A percentile compares a stretch with the other conserved stretches of the same genome.
phyloP scores from a whole-genome alignment of 2,329 filamentous ascomycete species.

The Phialophora verrucosa region DNA sequence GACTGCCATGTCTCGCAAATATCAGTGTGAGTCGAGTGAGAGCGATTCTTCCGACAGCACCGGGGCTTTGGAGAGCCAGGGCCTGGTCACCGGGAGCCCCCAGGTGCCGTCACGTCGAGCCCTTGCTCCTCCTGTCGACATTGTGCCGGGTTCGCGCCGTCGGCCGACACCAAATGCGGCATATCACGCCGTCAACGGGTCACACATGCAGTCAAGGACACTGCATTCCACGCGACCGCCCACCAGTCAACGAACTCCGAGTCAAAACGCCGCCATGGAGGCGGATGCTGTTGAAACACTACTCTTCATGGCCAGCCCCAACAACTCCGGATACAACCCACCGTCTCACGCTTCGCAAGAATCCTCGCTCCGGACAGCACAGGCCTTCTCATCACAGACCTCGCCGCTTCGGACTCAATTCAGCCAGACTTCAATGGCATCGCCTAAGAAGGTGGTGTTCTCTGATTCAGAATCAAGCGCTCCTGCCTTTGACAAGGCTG shows the following conservation, averaged over 20 bases:
- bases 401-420: constrained; percentile 35
- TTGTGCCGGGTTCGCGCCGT: constrained; percentile 47
- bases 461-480: constrained; percentile 25
- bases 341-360: constrained; percentile 43
- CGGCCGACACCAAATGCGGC: constrained; percentile 48
- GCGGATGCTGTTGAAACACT: constrained; percentile 59
- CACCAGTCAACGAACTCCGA: constrained; percentile 46
- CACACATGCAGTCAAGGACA: constrained; percentile 23
- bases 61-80: constrained; percentile 28
- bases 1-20: constrained; percentile 45
- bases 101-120: constrained; percentile 24
- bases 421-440: constrained; percentile 35
- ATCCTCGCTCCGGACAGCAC: constrained; percentile 32
- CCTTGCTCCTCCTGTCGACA: constrained; percentile 53
- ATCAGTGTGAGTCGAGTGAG: constrained; percentile 36
- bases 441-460: constrained; percentile 39
- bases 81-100: constrained; percentile 25
- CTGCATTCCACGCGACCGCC: constrained; percentile 26
- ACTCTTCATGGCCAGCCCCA: constrained; percentile 58
- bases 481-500: constrained; percentile 33
- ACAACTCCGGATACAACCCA: constrained; percentile 52
- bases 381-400: constrained; percentile 36
- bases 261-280: constrained; percentile 55
- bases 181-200: constrained; percentile 27
- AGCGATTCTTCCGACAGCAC: constrained; percentile 40